Evolutionary conservation across 768 basidiomycete genomes (phyloP), one percentile per base, ranked within the genome.

Genomic region (Rubroboletus satanas): DNA sequence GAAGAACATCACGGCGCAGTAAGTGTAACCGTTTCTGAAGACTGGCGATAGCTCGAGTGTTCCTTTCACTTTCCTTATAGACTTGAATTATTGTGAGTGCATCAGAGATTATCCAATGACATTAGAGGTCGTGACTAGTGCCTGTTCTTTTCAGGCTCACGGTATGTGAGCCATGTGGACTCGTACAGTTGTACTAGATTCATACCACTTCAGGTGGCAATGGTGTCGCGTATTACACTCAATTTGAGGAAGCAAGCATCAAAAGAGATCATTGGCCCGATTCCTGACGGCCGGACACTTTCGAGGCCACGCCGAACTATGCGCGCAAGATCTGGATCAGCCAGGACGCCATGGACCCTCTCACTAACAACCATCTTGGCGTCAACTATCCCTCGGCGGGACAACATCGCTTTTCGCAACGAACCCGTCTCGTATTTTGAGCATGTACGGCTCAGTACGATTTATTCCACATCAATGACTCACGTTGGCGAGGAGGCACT

Each of bases 141-240:
- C 37, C 60, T 75, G 70, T 70, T 43, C 7, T 33, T 57, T 38
- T 41, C 37, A 54, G 59, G 36, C 49, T 60, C 12, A 58, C 52
- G 26, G 52, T 69, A 41, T 18, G 66, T 43, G 23, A 44, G 26
- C 51, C 68, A 41, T 18, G 66, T 43, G 23, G 41, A 23, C 29
- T 42, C 18, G 23, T 49, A 12, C 18, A 14, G 10, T 18, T n/a
- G 14, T 8, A 28, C 4, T 23, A 38, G 38, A 35, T 37, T 33
- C 54, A 23, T 36, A 4, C 18, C 12, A 55, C 18, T 64, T 29
- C 62, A 79, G 69, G 82, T 86, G 11, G 75, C 82, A 0, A 87
- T 85, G 81, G 84, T 85, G 77, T 85, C 83, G 4, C 77, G 85
- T 8, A 85, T 87, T 46, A 85, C 84, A 1, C 75, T 86, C 26